These are phyloP conservation scores for Penicillium brasilianum DNA, from an alignment of 2,329 filamentous ascomycete genomes.

Conservation along the genomic window DNA sequence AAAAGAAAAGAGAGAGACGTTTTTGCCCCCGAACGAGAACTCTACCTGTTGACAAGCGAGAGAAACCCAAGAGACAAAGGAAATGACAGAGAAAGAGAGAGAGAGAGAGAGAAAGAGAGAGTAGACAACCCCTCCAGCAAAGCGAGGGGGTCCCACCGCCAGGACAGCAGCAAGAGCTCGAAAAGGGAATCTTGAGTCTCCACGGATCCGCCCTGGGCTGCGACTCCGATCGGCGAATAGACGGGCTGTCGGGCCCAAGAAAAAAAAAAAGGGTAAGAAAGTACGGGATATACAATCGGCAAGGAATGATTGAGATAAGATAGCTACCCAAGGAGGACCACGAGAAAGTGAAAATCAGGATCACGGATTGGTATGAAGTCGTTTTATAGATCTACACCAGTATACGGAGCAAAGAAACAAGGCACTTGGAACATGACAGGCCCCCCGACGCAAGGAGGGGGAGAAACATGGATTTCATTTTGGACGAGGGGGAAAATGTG, in stretches of 20 bases:
- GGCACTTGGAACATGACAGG: too few species aligned
- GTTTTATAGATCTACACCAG: too few species aligned
- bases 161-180: slow-evolving; percentile 15
- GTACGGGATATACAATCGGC: too few species aligned
- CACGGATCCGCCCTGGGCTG: slow-evolving; percentile 11
- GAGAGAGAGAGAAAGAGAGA: too few species aligned
- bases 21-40: too few species aligned
- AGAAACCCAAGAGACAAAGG: background rate
- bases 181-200: slow-evolving; percentile 22
- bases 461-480: too few species aligned
- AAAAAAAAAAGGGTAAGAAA: background rate
- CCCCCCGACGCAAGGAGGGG: too few species aligned
- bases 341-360: too few species aligned
- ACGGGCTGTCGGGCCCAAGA: background rate
- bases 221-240: slow-evolving; percentile 8
- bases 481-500: too few species aligned
- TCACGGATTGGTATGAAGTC: too few species aligned
- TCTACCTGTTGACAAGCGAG: background rate
- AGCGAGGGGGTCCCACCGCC: slow-evolving; percentile 17
- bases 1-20: background rate
- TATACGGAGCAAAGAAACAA: too few species aligned
- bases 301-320: background rate
- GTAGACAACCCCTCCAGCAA: background rate
- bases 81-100: background rate
- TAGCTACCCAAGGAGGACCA: too few species aligned